Evolutionary conservation across 768 basidiomycete genomes (phyloP).

Genomic region (Cantharellus anzutake): DNA sequence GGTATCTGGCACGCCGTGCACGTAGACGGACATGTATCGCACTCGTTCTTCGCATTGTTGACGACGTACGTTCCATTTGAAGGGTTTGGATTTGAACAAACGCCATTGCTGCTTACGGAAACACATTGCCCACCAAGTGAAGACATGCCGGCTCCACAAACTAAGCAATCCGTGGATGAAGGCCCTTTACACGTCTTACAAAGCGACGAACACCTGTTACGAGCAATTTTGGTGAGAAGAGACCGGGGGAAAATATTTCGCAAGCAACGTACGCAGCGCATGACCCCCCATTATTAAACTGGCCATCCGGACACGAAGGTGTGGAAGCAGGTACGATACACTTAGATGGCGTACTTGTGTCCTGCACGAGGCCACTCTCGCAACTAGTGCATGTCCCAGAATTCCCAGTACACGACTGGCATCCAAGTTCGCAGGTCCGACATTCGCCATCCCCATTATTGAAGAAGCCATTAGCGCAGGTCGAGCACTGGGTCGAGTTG

Average conservation of each 20-base stretch:
- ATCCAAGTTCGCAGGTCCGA: constrained; percentile 61
- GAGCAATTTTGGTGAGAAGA: neutral
- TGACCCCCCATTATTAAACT: constrained; percentile 33
- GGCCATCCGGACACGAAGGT: constrained; percentile 45
- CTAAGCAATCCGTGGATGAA: constrained; percentile 49
- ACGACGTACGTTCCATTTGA: constrained; percentile 31
- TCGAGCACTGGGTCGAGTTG: constrained; percentile 34
- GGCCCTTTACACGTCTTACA: constrained; percentile 55
- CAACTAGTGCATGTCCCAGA: constrained; percentile 59
- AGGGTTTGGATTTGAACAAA: constrained; percentile 43
- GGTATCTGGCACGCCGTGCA: constrained; percentile 64
- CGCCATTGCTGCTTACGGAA: constrained; percentile 39
- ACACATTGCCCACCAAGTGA: constrained; percentile 56
- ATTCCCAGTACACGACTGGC: constrained; percentile 43
- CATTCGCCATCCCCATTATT: constrained; percentile 50
- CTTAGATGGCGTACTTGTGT: constrained; percentile 43
- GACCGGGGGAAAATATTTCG: neutral
- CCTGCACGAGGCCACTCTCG: constrained; percentile 45
- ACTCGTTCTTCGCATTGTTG: constrained; percentile 66
- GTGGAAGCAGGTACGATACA: constrained; percentile 32
- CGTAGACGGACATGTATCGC: constrained; percentile 71
- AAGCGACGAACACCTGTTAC: constrained; percentile 31
- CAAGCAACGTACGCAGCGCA: constrained; percentile 21
- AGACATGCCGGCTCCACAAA: constrained; percentile 44
- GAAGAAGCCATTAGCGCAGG: constrained; percentile 63